Conservation (phyloP, 2,329 filamentous ascomycete species). For the Botrytis elliptica region DNA sequence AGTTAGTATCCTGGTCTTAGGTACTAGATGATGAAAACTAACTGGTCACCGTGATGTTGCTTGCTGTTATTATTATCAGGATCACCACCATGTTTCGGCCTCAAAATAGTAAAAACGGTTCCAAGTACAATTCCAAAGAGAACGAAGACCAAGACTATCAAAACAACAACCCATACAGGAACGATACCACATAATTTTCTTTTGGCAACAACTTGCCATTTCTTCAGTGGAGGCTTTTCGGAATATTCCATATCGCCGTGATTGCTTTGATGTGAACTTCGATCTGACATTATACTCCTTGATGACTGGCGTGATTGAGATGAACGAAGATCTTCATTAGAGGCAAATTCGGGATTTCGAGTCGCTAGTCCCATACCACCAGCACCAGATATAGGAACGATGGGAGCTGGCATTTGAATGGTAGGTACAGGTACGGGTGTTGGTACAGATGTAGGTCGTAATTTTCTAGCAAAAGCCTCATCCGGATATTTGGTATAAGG, state of each 20-base stretch:
- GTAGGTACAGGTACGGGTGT: constrained; percentile 26
- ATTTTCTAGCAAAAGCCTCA: constrained; percentile 60
- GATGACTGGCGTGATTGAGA: constrained; percentile 52
- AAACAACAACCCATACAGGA: constrained; percentile 60
- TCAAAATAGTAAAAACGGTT: constrained; percentile 38
- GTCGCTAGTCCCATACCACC: constrained; percentile 61
- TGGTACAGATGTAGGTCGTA: constrained; percentile 33
- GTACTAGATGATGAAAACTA: constrained; percentile 22
- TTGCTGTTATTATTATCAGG: background rate
- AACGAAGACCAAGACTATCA: constrained; percentile 53
- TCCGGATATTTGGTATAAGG: constrained; percentile 91
- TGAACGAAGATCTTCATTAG: constrained; percentile 53
- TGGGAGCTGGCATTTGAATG: constrained; percentile 28
- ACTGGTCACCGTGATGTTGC: constrained; percentile 25
- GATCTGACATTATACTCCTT: constrained; percentile 51
- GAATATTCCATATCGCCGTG: constrained; percentile 46
- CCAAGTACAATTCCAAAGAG: constrained; percentile 59
- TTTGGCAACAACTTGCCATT: constrained; percentile 54
- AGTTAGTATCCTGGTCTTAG: background rate
- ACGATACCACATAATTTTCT: constrained; percentile 58
- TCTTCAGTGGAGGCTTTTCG: constrained; percentile 50
- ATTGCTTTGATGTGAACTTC: constrained; percentile 55
- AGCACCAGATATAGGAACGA: constrained; percentile 45
- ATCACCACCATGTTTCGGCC: constrained; percentile 28
- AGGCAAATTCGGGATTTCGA: constrained; percentile 61